phyloP scores from a whole-genome alignment of 768 basidiomycete genomes.

The Xerocomellus dryophilus region DNA sequence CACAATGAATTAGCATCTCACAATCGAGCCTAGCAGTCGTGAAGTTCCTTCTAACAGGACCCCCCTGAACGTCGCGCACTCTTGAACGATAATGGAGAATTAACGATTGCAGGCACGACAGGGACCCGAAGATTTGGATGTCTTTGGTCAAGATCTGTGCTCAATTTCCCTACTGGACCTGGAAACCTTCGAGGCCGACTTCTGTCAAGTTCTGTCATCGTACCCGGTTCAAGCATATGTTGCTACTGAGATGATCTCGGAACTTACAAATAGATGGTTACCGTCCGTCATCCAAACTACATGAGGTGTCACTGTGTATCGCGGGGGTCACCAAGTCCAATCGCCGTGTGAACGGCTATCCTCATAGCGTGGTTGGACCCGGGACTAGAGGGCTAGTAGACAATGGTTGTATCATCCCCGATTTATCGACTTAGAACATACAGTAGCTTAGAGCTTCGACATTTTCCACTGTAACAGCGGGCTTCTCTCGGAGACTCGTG shows the following conservation, averaged over 20 bases:
- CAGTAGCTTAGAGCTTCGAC: too few relatives aligned
- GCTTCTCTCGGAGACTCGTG: too few relatives aligned
- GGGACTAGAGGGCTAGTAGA: too few relatives aligned
- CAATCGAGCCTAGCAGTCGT: background rate
- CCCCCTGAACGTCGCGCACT: background rate
- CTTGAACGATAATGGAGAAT: background rate
- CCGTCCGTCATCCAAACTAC: background rate
- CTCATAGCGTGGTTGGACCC: too few relatives aligned
- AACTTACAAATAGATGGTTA: background rate
- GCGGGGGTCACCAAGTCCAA: too few relatives aligned
- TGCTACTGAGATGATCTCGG: background rate
- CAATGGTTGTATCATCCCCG: too few relatives aligned
- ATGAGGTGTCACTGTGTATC: too few relatives aligned
- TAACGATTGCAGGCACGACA: background rate
- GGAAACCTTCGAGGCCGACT: background rate
- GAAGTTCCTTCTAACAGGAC: background rate
- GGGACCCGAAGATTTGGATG: background rate
- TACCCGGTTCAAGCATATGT: background rate
- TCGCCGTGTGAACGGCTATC: background rate
- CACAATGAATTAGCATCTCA: too few relatives aligned
- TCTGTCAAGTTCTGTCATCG: background rate
- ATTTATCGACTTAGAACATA: too few relatives aligned
- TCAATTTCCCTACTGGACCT: background rate
- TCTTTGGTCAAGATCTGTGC: background rate
- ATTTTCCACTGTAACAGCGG: too few relatives aligned